Evolutionary conservation across 2,329 filamentous ascomycete genomes (phyloP).

Genomic region (Colletotrichum sp.): DNA sequence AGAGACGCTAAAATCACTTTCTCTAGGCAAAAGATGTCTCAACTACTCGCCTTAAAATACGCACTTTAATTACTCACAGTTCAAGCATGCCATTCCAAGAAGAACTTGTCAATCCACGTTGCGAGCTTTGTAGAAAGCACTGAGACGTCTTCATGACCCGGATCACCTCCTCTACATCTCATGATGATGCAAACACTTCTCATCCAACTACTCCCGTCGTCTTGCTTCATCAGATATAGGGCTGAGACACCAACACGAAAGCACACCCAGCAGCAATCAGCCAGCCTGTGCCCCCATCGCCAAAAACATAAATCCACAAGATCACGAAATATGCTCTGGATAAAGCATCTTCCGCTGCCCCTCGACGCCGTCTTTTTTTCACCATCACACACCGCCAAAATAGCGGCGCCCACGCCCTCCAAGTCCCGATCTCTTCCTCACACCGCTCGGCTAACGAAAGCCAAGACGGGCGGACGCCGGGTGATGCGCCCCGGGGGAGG

Average conservation of each 20-base stretch:
- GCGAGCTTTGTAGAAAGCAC: neutral
- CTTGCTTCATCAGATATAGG: neutral
- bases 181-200: fast-evolving
- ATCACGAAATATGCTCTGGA: neutral
- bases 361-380: neutral
- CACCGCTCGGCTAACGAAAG: neutral
- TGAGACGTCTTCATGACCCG: neutral
- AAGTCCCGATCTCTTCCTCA: neutral
- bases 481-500: neutral
- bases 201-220: neutral
- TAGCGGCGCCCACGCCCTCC: neutral
- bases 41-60: fast-evolving
- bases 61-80: neutral
- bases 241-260: neutral
- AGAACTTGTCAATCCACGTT: neutral
- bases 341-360: neutral
- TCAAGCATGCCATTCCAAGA: fast-evolving
- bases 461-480: neutral
- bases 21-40: fast-evolving
- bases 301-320: neutral
- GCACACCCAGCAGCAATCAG: neutral
- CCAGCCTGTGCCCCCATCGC: neutral
- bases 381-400: neutral
- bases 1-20: neutral
- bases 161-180: neutral